Evolutionary conservation across 1,284 basidiomycete species (phyloP).

Genomic region (Paramarasmius palmivorus): DNA sequence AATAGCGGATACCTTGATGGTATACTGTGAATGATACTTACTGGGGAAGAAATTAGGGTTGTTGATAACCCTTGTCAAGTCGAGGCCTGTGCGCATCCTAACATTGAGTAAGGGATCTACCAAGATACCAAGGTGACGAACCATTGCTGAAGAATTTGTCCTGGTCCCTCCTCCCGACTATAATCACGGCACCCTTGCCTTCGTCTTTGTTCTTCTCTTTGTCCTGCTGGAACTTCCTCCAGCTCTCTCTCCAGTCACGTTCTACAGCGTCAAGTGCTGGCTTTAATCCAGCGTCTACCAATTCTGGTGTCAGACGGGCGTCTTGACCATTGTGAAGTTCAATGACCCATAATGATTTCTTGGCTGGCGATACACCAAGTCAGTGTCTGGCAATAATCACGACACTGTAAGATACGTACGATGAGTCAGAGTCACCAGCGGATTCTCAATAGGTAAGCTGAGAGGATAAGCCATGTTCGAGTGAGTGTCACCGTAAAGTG

Average conservation of each 20-base stretch:
- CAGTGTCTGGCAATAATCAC: not conserved
- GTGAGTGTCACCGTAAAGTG: too few relatives aligned
- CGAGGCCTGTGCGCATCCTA: slow-evolving; percentile 54
- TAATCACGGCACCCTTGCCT: slow-evolving; percentile 72
- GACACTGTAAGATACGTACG: slow-evolving; percentile 42
- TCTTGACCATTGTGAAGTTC: slow-evolving; percentile 79
- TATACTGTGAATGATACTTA: slow-evolving; percentile 34
- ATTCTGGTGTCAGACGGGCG: slow-evolving; percentile 63
- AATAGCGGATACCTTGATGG: slow-evolving; percentile 5
- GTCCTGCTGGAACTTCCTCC: slow-evolving; percentile 42
- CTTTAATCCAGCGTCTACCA: slow-evolving; percentile 64
- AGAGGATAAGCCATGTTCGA: slow-evolving; percentile 44
- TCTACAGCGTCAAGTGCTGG: slow-evolving; percentile 82
- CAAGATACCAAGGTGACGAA: slow-evolving; percentile 23
- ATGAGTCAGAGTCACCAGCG: slow-evolving; percentile 63
- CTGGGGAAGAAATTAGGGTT: slow-evolving; percentile 78
- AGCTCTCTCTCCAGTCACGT: slow-evolving; percentile 68
- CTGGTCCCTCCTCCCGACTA: slow-evolving; percentile 71
- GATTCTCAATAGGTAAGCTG: slow-evolving; percentile 44
- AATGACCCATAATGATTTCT: slow-evolving; percentile 66
- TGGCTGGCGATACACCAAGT: slow-evolving; percentile 36
- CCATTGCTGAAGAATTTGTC: slow-evolving; percentile 93
- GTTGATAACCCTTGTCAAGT: slow-evolving; percentile 61
- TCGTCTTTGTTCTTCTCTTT: slow-evolving; percentile 40
- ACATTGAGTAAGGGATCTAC: not conserved